Conservation (phyloP, 495 filamentous ascomycete genomes). For the Barbatosphaeria neglecta region DNA sequence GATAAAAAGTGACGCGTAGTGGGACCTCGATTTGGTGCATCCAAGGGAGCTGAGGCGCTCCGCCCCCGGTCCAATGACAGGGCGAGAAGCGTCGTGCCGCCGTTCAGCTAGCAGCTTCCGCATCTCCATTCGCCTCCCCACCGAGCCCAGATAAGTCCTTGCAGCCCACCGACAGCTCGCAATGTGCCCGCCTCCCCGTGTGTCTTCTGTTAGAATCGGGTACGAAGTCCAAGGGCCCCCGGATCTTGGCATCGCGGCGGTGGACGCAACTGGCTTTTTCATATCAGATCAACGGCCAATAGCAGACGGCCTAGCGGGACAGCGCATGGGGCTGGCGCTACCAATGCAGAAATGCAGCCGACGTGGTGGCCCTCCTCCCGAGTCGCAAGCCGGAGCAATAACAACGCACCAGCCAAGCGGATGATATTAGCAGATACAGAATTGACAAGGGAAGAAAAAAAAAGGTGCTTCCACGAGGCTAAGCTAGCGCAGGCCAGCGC, state of each 20-base stretch:
- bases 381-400: no score
- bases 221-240: neutral
- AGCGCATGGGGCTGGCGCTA: neutral
- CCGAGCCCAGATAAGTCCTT: neutral
- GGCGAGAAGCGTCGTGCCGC: neutral
- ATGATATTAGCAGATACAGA: no score
- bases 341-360: neutral
- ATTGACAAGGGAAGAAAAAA: no score
- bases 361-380: neutral
- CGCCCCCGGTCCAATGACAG: neutral
- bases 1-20: neutral
- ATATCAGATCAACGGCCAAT: neutral
- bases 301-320: neutral
- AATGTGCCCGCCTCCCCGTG: neutral
- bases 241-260: neutral
- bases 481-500: no score
- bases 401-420: no score
- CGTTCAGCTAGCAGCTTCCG: neutral
- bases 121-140: neutral
- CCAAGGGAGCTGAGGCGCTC: neutral
- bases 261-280: neutral
- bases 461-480: no score
- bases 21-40: neutral
- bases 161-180: neutral
- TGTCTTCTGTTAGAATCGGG: neutral